Conservation (phyloP, 495 filamentous ascomycete genomes). For the Penicillium dipodomyicola region DNA sequence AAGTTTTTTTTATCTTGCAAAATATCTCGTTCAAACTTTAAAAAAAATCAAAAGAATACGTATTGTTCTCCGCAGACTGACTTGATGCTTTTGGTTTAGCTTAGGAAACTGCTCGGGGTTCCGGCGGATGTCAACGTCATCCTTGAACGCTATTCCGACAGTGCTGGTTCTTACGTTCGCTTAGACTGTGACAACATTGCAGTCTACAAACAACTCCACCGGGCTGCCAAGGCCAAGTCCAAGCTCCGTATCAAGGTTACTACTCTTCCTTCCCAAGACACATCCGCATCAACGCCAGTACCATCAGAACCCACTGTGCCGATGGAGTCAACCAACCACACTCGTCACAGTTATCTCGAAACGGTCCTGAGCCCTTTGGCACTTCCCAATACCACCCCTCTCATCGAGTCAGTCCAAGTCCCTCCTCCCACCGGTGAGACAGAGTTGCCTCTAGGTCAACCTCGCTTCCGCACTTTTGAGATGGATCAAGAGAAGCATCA, state of each 20-base stretch:
- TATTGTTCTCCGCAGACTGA: conserved; percentile 15
- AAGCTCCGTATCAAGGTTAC: conserved; percentile 85
- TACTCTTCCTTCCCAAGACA: conserved; percentile 26
- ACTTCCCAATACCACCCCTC: conserved; percentile 5
- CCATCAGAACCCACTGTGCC: conserved; percentile 13
- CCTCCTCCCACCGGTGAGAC: background rate
- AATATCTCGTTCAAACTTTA: background rate
- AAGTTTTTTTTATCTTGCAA: conserved; percentile 9
- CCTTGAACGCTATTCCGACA: conserved; percentile 96
- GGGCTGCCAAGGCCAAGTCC: conserved; percentile 96
- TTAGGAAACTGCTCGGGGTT: conserved; percentile 71
- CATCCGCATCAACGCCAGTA: conserved; percentile 7
- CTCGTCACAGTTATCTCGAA: conserved; percentile 43
- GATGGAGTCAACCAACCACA: conserved; percentile 17
- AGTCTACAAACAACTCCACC: conserved; percentile 95
- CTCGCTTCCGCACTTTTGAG: conserved; percentile 34
- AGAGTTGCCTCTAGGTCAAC: conserved; percentile 12
- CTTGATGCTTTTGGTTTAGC: conserved; percentile 49
- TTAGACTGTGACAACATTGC: conserved; percentile 74
- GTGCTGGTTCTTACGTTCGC: conserved; percentile 72
- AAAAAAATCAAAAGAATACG: background rate
- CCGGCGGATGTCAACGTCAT: conserved; percentile 63
- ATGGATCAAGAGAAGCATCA: conserved; percentile 28
- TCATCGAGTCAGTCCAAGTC: background rate
- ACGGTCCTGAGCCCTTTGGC: conserved; percentile 41